Evolutionary conservation across 2,329 filamentous ascomycete species (phyloP).

Genomic region (Escovopsis sp.): DNA sequence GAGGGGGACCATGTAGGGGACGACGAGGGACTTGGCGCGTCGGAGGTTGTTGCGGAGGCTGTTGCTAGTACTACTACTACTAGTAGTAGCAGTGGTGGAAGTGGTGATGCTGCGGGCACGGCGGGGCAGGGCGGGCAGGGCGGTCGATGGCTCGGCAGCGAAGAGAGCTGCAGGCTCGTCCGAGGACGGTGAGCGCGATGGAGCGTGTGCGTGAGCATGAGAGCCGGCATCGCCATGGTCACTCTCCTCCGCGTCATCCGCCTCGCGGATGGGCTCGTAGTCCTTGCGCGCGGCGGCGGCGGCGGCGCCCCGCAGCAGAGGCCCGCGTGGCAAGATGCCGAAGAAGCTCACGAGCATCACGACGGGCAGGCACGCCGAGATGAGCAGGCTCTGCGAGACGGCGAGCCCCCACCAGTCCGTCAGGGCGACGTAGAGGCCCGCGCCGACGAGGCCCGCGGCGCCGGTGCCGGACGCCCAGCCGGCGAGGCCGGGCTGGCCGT

Average conservation of each 20-base stretch:
- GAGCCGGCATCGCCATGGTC: conserved; percentile 12
- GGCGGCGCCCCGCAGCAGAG: conserved; percentile 33
- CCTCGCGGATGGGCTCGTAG: conserved; percentile 38
- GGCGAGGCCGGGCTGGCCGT: conserved; percentile 72
- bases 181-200: conserved; percentile 24
- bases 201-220: too few species aligned
- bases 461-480: conserved; percentile 90
- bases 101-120: conserved; percentile 1
- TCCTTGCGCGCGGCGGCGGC: conserved; percentile 26
- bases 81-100: too few species aligned
- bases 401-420: conserved; percentile 67
- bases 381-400: conserved; percentile 58
- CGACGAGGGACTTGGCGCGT: conserved; percentile 55
- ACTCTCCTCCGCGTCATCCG: conserved; percentile 22
- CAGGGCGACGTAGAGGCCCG: conserved; percentile 72
- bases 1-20: conserved; percentile 77
- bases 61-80: too few species aligned
- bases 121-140: conserved; percentile 15
- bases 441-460: conserved; percentile 72
- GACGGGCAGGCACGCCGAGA: conserved; percentile 62
- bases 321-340: conserved; percentile 53
- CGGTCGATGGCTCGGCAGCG: conserved; percentile 22
- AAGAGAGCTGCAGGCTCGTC: conserved; percentile 32
- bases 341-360: conserved; percentile 86
- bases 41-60: conserved; percentile 37